These are phyloP conservation scores for Ailanthus altissimus DNA, from an alignment of 345 rosid genomes.

Conservation along the genomic window DNA sequence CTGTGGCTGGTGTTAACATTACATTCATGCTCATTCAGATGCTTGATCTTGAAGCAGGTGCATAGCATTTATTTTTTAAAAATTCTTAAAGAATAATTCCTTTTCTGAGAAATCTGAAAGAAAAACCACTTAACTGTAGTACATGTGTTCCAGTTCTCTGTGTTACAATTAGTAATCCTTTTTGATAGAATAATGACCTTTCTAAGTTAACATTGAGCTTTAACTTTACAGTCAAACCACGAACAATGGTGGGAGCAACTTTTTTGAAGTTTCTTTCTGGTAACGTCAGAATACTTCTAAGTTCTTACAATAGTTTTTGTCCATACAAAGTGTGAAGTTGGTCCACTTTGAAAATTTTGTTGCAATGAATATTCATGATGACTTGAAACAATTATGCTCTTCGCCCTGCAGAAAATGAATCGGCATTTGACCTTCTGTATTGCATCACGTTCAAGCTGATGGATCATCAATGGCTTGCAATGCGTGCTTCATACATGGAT, in stretches of 20 bases:
- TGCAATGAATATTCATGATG: background rate
- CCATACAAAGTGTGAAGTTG: background rate
- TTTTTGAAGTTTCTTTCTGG: slow-evolving; percentile 93
- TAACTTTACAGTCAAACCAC: slow-evolving; percentile 75
- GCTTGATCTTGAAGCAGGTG: slow-evolving; percentile 99
- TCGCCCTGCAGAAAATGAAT: slow-evolving; percentile 65
- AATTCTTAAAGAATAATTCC: background rate
- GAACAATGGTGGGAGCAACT: slow-evolving; percentile 74
- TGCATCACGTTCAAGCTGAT: slow-evolving; percentile 97
- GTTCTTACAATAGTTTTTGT: background rate
- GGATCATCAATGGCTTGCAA: slow-evolving; percentile 93
- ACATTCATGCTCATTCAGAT: slow-evolving; percentile 99
- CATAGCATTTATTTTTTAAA: background rate
- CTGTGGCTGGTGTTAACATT: slow-evolving; percentile 98
- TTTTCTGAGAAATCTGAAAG: background rate
- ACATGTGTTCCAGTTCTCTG: background rate
- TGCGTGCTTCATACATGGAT: slow-evolving; percentile 99
- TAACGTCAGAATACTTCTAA: slow-evolving; percentile 27
- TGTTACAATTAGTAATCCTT: background rate
- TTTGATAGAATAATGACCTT: background rate
- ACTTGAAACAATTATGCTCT: slow-evolving; percentile 1
- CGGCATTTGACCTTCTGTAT: slow-evolving; percentile 91
- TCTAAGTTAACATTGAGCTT: slow-evolving; percentile 31
- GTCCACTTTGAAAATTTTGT: background rate
- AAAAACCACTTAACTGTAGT: background rate